A percentile compares a stretch with the other conserved stretches of the same genome.
phyloP scores from a whole-genome alignment of 768 basidiomycete genomes.

The Rhizopogon salebrosus region DNA sequence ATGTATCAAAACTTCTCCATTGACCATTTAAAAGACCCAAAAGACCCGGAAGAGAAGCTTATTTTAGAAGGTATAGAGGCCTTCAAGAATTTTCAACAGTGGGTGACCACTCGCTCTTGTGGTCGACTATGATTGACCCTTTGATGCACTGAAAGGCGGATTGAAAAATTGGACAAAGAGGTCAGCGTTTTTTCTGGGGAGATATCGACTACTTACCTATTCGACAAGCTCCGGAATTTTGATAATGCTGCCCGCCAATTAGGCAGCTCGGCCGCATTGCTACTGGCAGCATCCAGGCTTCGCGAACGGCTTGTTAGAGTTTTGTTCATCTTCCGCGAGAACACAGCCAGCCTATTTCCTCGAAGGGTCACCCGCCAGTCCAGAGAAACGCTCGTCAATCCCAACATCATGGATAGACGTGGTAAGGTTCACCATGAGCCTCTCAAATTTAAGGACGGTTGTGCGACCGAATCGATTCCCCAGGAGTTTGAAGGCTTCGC shows the following conservation, averaged over 20 bases:
- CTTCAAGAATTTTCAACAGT: conserved; percentile 46
- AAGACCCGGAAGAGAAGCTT: conserved; percentile 43
- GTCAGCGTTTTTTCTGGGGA: conserved; percentile 9
- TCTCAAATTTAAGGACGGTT: conserved; percentile 25
- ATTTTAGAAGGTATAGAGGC: conserved; percentile 44
- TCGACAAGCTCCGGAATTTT: conserved; percentile 36
- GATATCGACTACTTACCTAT: background rate
- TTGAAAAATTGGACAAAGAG: conserved; percentile 36
- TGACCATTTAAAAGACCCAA: conserved; percentile 20
- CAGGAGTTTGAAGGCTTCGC: conserved; percentile 35
- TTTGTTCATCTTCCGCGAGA: conserved; percentile 38
- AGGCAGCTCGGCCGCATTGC: conserved; percentile 39
- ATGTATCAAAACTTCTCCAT: background rate
- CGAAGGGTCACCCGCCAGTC: conserved; percentile 29
- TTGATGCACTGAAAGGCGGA: conserved; percentile 19
- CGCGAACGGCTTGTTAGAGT: conserved; percentile 37
- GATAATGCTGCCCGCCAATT: conserved; percentile 40
- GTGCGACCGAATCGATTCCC: conserved; percentile 37
- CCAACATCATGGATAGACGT: conserved; percentile 14
- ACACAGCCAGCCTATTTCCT: conserved; percentile 42
- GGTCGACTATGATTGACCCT: conserved; percentile 1
- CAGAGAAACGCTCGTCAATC: conserved; percentile 23
- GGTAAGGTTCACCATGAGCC: conserved; percentile 12
- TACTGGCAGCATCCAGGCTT: conserved; percentile 38
- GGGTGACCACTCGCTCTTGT: conserved; percentile 10